A percentile compares a stretch with the other conserved stretches of the same genome.
Evolutionary conservation across 768 basidiomycete species (phyloP).

Genomic region (Omphalotus guepiniiformis): DNA sequence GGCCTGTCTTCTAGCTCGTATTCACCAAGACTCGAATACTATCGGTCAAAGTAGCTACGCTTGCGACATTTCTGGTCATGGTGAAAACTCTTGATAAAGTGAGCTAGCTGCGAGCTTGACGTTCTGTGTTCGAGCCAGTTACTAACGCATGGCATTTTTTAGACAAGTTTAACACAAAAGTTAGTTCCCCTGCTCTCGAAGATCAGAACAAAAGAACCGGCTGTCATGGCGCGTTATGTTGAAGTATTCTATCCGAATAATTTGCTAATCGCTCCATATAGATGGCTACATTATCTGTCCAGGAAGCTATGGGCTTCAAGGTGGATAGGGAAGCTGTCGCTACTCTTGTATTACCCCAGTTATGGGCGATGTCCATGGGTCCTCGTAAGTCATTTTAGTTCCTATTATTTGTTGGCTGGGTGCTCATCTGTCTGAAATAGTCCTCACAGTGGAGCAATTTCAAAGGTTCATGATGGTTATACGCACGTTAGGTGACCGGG

Average conservation of each 20-base stretch:
- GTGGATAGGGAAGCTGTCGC: slow-evolving; percentile 92
- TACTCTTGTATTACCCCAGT: slow-evolving; percentile 81
- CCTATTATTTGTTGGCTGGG: background rate
- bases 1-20: slow-evolving; percentile 54
- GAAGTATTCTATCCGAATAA: slow-evolving; percentile 1
- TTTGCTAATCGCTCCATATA: slow-evolving; percentile 22
- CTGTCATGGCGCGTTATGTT: slow-evolving; percentile 68
- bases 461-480: slow-evolving; percentile 88
- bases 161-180: slow-evolving; percentile 90
- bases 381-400: slow-evolving; percentile 59
- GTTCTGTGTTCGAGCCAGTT: no score
- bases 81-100: slow-evolving; percentile 90
- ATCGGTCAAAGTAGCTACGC: slow-evolving; percentile 86
- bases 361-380: slow-evolving; percentile 98
- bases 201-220: slow-evolving; percentile 94
- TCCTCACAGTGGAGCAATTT: slow-evolving; percentile 84
- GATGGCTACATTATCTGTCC: slow-evolving; percentile 87
- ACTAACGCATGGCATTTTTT: background rate
- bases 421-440: slow-evolving; percentile 27
- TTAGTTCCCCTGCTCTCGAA: slow-evolving; percentile 91
- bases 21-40: slow-evolving; percentile 91
- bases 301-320: slow-evolving; percentile 95
- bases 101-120: slow-evolving; percentile 10
- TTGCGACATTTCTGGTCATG: slow-evolving; percentile 80
- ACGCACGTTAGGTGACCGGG: slow-evolving; percentile 72